Evolutionary conservation across 2,329 filamentous ascomycete species (phyloP).

Genomic region (Penicillium sp.): DNA sequence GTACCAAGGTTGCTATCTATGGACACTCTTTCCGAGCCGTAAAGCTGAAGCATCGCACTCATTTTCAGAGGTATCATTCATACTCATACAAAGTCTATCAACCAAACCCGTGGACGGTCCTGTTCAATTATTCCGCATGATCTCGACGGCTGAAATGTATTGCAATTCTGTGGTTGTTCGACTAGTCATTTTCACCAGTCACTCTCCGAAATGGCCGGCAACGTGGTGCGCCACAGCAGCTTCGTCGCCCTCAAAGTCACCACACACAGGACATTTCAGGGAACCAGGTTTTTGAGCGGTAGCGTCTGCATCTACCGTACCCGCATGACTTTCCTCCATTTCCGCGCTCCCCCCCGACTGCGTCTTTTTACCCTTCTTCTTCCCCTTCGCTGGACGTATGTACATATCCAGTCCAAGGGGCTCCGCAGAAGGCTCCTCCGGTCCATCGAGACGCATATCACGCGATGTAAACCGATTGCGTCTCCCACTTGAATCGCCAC

Average conservation of each 20-base stretch:
- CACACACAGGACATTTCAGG: slow-evolving; percentile 22
- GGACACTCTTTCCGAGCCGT: too few species aligned
- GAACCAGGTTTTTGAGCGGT: neutral
- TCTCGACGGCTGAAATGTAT: too few species aligned
- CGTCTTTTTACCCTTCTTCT: slow-evolving; percentile 7
- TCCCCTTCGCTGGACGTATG: slow-evolving; percentile 9
- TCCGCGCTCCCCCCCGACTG: neutral
- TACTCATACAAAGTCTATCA: too few species aligned
- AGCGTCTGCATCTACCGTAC: neutral
- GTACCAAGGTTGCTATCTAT: too few species aligned
- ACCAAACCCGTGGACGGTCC: too few species aligned
- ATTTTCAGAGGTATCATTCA: too few species aligned
- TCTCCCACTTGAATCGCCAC: slow-evolving; percentile 5
- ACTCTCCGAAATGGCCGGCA: slow-evolving; percentile 20
- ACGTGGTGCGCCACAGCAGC: slow-evolving; percentile 28
- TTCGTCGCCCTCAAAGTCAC: slow-evolving; percentile 23
- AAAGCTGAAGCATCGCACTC: too few species aligned
- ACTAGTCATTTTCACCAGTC: neutral
- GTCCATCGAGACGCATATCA: slow-evolving; percentile 8
- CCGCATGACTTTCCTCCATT: neutral
- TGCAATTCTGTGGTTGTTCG: neutral
- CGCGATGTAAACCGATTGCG: slow-evolving; percentile 2
- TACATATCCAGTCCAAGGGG: slow-evolving; percentile 13
- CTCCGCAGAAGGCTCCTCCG: slow-evolving; percentile 10
- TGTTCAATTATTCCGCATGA: too few species aligned